Evolutionary conservation across 2,329 filamentous ascomycete species (phyloP), one percentile per base, ranked within the genome.

Genomic region (Hypocrella siamensis): DNA sequence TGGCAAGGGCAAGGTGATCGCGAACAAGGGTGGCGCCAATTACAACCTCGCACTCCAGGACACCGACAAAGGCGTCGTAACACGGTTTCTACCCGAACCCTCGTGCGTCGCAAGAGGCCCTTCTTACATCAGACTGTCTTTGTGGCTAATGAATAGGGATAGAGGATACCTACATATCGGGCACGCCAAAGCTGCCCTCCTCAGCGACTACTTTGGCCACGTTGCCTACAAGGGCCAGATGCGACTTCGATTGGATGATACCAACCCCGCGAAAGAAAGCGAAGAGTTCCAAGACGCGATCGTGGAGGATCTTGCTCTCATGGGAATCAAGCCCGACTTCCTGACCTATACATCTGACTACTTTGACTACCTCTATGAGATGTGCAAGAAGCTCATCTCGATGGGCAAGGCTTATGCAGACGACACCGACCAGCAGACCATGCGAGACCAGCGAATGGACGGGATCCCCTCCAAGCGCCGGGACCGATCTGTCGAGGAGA

Each of bases 121-220:
- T n/a, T n/a, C n/a, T n/a, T n/a, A n/a, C n/a, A n/a, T n/a, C n/a
- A n/a, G n/a, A n/a, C n/a, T n/a, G n/a, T n/a, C n/a, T n/a, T n/a
- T n/a, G n/a, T n/a, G n/a, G n/a, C n/a, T n/a, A n/a, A n/a, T n/a
- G n/a, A n/a, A n/a, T n/a, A n/a, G 21, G 5, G 2, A 17, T 37
- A 67, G 63, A 42, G 85, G 85, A 38, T 93, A 93, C 52, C 73
- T 94, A 28, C 88, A 94, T 60, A 93, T 94, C 41, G 88, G 88
- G 33, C 88, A 96, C 61, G 84, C 85, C 44, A 96, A 96, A 61
- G 85, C 85, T 19, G 85, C 85, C 5, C 67, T 93, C 34, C 73
- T 96, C 35, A 93, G 90, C 61, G 86, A 96, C 54, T 96, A 93
- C 66, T 96, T 96, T 46, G 88, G 85, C 28, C 85, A 94, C 56